These are phyloP conservation scores for Cytospora schulzeri DNA, from an alignment of 2,329 filamentous ascomycete genomes.

Conservation along the genomic window DNA sequence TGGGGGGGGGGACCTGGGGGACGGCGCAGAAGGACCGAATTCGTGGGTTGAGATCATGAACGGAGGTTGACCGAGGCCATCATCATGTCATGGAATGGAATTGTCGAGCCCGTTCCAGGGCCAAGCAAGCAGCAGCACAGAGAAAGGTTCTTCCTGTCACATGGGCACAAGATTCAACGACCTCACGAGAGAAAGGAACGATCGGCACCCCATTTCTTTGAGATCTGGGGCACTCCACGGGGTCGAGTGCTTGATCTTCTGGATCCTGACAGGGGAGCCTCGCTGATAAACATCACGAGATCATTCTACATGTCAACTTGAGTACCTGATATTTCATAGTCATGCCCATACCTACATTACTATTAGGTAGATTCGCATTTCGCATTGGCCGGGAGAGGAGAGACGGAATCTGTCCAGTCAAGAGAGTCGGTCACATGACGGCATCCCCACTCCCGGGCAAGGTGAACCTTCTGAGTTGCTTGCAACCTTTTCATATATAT, in stretches of 20 bases:
- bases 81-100: background rate
- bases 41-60: constrained; percentile 16
- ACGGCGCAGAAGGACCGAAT: constrained; percentile 24
- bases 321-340: too few relatives aligned
- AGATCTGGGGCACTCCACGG: background rate
- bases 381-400: background rate
- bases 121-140: background rate
- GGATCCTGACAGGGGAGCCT: background rate
- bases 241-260: background rate
- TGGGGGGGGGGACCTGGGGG: constrained; percentile 16
- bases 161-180: background rate
- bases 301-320: background rate
- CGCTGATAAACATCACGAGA: background rate
- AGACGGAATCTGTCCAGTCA: background rate
- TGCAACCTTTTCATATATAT: too few relatives aligned
- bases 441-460: background rate
- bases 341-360: background rate
- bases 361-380: background rate
- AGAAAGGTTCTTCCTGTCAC: constrained; percentile 9
- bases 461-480: too few relatives aligned
- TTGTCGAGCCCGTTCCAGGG: background rate
- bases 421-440: background rate
- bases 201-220: constrained; percentile 12
- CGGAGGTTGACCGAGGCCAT: constrained; percentile 18
- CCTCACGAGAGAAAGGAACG: constrained; percentile 17